Conservation (phyloP, 1,284 basidiomycete genomes). For the Puccinia polysora region DNA sequence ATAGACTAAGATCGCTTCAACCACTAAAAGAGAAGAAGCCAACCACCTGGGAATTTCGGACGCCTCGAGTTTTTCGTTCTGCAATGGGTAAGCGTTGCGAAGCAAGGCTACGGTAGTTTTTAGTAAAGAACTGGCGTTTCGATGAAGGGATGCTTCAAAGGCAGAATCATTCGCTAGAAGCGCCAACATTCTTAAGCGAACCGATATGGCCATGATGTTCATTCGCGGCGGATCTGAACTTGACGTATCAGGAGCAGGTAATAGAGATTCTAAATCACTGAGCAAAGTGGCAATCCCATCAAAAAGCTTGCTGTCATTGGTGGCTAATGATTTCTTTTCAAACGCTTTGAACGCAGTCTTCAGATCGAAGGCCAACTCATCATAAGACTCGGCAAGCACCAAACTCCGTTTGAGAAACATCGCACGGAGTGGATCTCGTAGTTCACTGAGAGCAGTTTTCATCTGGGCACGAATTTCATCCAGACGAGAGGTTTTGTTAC, state of each 20-base stretch:
- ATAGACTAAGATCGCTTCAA: slow-evolving; percentile 71
- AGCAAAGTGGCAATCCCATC: slow-evolving; percentile 43
- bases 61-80: slow-evolving; percentile 47
- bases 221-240: slow-evolving; percentile 45
- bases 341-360: slow-evolving; percentile 67
- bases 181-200: slow-evolving; percentile 48
- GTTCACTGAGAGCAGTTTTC: slow-evolving; percentile 59
- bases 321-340: slow-evolving; percentile 43
- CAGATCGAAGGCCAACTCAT: slow-evolving; percentile 82
- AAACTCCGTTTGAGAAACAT: slow-evolving; percentile 68
- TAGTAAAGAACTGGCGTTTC: slow-evolving; percentile 37
- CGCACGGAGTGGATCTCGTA: slow-evolving; percentile 65
- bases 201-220: slow-evolving; percentile 44
- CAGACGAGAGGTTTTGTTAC: slow-evolving; percentile 43
- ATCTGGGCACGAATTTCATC: slow-evolving; percentile 58
- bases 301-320: slow-evolving; percentile 31
- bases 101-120: slow-evolving; percentile 46
- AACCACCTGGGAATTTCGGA: slow-evolving; percentile 68
- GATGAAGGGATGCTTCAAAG: slow-evolving; percentile 47
- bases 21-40: slow-evolving; percentile 71
- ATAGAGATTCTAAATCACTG: slow-evolving; percentile 15
- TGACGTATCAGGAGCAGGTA: slow-evolving; percentile 43
- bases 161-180: slow-evolving; percentile 48
- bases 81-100: slow-evolving; percentile 33
- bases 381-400: slow-evolving; percentile 75